A percentile compares a stretch with the other conserved stretches of the same genome.
phyloP scores from a whole-genome alignment of 2,329 filamentous ascomycete species.

The Gliomastix tumulicola region DNA sequence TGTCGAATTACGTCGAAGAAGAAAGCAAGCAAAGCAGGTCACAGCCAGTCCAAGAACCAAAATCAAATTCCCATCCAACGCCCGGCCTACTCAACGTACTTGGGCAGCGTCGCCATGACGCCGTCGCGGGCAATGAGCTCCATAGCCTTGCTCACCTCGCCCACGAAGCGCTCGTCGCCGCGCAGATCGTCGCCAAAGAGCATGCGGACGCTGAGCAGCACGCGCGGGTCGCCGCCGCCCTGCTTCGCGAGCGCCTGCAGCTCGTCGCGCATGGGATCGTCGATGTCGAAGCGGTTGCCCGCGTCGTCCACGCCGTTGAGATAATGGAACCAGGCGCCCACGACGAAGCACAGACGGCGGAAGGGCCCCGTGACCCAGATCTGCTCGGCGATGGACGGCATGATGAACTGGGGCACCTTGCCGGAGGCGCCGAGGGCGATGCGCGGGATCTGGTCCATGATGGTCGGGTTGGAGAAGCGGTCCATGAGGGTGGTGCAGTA shows the following conservation, averaged over 20 bases:
- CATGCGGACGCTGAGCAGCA: constrained; percentile 35
- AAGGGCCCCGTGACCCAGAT: constrained; percentile 37
- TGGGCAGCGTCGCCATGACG: constrained; percentile 39
- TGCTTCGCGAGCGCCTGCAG: constrained; percentile 35
- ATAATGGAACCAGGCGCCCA: constrained; percentile 44
- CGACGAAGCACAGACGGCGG: constrained; percentile 39
- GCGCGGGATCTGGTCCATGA: constrained; percentile 46
- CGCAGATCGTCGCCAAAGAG: constrained; percentile 46
- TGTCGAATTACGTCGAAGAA: too few relatives aligned
- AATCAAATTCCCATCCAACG: too few relatives aligned
- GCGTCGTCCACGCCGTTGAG: constrained; percentile 40
- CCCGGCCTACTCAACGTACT: constrained; percentile 40
- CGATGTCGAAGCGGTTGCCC: constrained; percentile 30
- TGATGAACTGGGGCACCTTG: constrained; percentile 47
- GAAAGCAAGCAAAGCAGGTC: too few relatives aligned
- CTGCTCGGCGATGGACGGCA: constrained; percentile 36
- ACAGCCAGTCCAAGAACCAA: too few relatives aligned
- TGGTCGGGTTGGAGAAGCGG: constrained; percentile 49
- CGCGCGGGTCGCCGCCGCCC: constrained; percentile 30
- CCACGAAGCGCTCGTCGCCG: constrained; percentile 36
- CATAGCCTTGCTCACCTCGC: constrained; percentile 38
- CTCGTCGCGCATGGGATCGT: constrained; percentile 41
- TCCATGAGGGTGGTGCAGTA: constrained; percentile 46
- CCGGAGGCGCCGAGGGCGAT: constrained; percentile 43
- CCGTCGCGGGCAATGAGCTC: constrained; percentile 37